Percentiles rank a stretch among this genome's conserved stretches.
Evolutionary conservation across 1,139 yeast species (phyloP).

Genomic region (Hansenula sp.): DNA sequence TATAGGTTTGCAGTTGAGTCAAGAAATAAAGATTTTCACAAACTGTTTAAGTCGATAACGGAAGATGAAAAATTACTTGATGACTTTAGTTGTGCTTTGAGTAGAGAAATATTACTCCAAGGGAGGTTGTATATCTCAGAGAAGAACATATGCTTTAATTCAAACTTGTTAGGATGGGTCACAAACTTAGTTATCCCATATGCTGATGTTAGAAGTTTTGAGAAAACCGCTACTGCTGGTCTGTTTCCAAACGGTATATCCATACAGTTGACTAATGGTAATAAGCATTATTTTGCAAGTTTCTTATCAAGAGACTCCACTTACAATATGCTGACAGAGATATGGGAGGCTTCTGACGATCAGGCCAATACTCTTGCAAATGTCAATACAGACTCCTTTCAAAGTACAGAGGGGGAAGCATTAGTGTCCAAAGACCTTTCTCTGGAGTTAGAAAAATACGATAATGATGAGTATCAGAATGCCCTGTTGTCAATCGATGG

Average conservation of each 20-base stretch:
- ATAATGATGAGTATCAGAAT: slow-evolving; percentile 20
- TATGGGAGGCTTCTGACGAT: slow-evolving; percentile 41
- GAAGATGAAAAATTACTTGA: slow-evolving; percentile 69
- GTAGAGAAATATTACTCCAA: slow-evolving; percentile 84
- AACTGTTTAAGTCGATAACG: slow-evolving; percentile 66
- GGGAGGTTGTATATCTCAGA: slow-evolving; percentile 87
- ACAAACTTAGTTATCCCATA: slow-evolving; percentile 73
- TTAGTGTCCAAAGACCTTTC: slow-evolving; percentile 11
- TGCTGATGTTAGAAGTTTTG: slow-evolving; percentile 68
- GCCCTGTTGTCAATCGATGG: slow-evolving; percentile 38
- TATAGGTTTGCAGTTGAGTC: slow-evolving; percentile 58
- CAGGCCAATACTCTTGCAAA: neutral
- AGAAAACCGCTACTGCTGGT: slow-evolving; percentile 81
- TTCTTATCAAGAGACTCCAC: slow-evolving; percentile 81
- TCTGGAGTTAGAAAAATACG: slow-evolving; percentile 6
- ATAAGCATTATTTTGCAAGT: slow-evolving; percentile 79
- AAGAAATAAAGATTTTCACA: slow-evolving; percentile 78
- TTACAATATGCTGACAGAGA: slow-evolving; percentile 58
- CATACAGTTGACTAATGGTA: slow-evolving; percentile 60
- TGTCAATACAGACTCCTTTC: neutral
- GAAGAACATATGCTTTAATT: slow-evolving; percentile 77
- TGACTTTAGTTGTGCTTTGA: slow-evolving; percentile 87
- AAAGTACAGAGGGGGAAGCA: slow-evolving; percentile 9
- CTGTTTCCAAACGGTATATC: slow-evolving; percentile 87
- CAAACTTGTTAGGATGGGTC: slow-evolving; percentile 92